Percentiles rank a stretch among this genome's conserved stretches.
Evolutionary conservation across 2,329 filamentous ascomycete species (phyloP).

Genomic region (Neofusicoccum ribis): DNA sequence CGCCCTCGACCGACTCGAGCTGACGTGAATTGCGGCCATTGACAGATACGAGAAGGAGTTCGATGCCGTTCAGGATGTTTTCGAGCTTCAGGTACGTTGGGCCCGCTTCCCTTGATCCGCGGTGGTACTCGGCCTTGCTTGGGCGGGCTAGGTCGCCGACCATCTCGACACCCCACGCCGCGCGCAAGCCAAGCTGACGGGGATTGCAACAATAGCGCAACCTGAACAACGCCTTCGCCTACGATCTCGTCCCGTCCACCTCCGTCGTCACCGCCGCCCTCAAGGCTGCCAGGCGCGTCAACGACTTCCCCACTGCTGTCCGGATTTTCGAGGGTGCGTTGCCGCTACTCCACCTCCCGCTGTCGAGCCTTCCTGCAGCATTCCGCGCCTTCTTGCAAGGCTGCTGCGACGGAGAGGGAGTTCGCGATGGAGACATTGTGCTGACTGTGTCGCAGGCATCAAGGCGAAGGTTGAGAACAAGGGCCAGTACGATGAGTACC

Average conservation of each 20-base stretch:
- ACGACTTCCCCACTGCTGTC: conserved; percentile 97
- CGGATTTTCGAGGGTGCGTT: conserved; percentile 93
- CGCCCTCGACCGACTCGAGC: neutral
- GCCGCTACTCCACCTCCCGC: neutral
- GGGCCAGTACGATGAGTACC: conserved; percentile 94
- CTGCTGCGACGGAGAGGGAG: neutral
- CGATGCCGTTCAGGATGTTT: conserved; percentile 94
- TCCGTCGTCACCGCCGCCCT: conserved; percentile 89
- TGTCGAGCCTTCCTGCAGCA: neutral
- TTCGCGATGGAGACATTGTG: neutral
- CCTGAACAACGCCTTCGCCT: conserved; percentile 99
- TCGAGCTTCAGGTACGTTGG: conserved; percentile 90
- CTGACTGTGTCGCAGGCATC: conserved; percentile 63
- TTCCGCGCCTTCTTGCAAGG: neutral
- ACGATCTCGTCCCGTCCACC: conserved; percentile 96
- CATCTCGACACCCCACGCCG: neutral
- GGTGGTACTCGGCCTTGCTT: conserved; percentile 5
- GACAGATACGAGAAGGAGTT: conserved; percentile 99
- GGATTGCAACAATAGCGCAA: conserved; percentile 63
- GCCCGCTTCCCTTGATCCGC: conserved; percentile 10
- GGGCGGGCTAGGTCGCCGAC: conserved; percentile 10
- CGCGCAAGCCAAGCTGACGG: neutral
- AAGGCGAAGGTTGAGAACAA: conserved; percentile 99
- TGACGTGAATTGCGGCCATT: conserved; percentile 26
- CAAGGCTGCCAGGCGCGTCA: conserved; percentile 90